phyloP scores from a whole-genome alignment of 129 eudicot species.

The Escallonia herrerae region DNA sequence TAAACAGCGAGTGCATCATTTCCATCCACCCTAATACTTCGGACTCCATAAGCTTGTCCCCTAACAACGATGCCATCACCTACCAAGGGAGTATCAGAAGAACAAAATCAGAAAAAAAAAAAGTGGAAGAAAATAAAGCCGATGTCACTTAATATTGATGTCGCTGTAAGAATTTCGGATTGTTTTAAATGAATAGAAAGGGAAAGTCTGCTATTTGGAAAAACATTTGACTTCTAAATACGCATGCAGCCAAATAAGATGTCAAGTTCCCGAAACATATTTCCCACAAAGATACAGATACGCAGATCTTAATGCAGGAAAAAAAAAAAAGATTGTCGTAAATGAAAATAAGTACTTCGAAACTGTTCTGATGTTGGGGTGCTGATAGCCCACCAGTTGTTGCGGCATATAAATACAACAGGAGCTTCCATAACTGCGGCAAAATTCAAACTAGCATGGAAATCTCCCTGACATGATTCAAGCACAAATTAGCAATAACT shows the following conservation, averaged over 20 bases:
- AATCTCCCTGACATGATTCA: constrained; percentile 64
- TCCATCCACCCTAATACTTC: constrained; percentile 72
- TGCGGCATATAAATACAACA: constrained; percentile 69
- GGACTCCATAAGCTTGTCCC: constrained; percentile 75
- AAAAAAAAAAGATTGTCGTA: not conserved
- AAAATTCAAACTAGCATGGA: constrained; percentile 76
- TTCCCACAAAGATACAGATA: too few species aligned
- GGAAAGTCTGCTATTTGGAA: too few species aligned
- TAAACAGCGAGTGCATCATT: constrained; percentile 76
- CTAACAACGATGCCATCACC: constrained; percentile 80
- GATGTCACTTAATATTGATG: too few species aligned
- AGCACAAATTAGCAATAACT: constrained; percentile 5
- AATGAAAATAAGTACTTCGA: constrained; percentile 47
- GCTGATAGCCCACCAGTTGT: constrained; percentile 95
- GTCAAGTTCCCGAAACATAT: too few species aligned
- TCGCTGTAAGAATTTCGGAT: too few species aligned
- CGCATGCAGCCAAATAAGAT: too few species aligned
- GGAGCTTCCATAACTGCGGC: constrained; percentile 95
- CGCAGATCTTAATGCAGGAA: too few species aligned
- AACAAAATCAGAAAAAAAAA: not conserved
- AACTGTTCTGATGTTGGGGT: constrained; percentile 72
- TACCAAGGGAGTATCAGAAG: not conserved
- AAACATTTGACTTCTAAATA: too few species aligned
- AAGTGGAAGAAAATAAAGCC: not conserved
- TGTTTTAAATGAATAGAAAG: too few species aligned